Conservation (phyloP, 805 yeast species). For the Teunomyces stri region DNA sequence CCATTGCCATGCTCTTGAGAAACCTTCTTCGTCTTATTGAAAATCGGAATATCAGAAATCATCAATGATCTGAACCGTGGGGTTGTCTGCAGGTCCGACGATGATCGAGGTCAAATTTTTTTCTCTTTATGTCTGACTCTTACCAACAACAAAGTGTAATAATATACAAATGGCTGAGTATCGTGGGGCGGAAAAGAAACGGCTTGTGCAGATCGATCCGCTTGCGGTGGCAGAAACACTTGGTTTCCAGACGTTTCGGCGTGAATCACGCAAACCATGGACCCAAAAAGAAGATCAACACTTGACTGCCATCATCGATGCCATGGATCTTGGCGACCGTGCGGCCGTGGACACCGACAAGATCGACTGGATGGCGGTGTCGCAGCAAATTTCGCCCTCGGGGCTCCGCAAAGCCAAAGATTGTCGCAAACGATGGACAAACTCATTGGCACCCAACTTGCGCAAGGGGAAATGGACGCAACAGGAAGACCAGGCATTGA, state of each 20-base stretch:
- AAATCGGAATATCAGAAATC: slow-evolving; percentile 45
- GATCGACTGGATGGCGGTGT: slow-evolving; percentile 63
- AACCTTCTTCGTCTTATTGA: slow-evolving; percentile 79
- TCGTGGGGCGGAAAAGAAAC: slow-evolving; percentile 5
- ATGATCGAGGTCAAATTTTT: background rate
- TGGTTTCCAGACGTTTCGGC: slow-evolving; percentile 71
- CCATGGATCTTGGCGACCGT: slow-evolving; percentile 24
- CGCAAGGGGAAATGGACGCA: slow-evolving; percentile 85
- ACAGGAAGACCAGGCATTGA: slow-evolving; percentile 68
- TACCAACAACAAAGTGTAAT: background rate
- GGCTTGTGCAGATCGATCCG: slow-evolving; percentile 42
- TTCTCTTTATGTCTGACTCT: background rate
- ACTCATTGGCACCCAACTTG: slow-evolving; percentile 78
- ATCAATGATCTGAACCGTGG: too few species aligned
- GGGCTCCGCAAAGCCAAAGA: slow-evolving; percentile 68
- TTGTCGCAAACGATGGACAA: slow-evolving; percentile 84
- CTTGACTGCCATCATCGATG: slow-evolving; percentile 43
- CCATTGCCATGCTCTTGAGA: slow-evolving; percentile 90
- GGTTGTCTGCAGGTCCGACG: slow-evolving; percentile 1
- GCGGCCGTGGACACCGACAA: slow-evolving; percentile 31
- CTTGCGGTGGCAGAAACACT: slow-evolving; percentile 64
- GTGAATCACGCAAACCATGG: slow-evolving; percentile 69
- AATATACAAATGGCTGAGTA: background rate
- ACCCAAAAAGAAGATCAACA: slow-evolving; percentile 66
- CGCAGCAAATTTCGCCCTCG: slow-evolving; percentile 38